Base-by-base conservation (phyloP, 768 basidiomycete genomes). In the Ramaria rubella region DNA sequence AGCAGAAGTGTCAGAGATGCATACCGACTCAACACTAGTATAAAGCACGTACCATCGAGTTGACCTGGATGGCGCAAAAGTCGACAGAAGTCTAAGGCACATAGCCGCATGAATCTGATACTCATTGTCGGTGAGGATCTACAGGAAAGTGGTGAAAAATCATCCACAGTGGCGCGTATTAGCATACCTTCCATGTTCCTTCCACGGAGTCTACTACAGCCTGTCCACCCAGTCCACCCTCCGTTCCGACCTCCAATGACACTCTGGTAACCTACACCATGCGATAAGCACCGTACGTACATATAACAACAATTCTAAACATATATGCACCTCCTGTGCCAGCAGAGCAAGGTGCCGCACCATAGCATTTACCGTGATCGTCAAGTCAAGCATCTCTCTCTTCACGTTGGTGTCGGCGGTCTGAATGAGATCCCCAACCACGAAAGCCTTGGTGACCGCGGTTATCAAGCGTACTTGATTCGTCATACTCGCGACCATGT, bases 161-260 rank as follows among this genome's bases (percentile, higher is more conserved):
- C 27, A n/a, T 23, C 67, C 68, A 31, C 70, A 59, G 56, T 67
- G 66, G 15, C 55, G 15, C 23, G 7, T 30, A 23, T 15, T 11
- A 5, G 57, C 75, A 19, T 53, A 86, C 87, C 78, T 94, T 92
- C 93, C 93, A 94, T 77, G 91, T 92, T 52, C 93, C 93, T 67
- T 93, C 86, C 0, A 94, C 93, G 46, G 87, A 90, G 19, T 88
- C 86, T 0, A 95, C 94, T 57, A 77, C 81, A 0, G 94, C 94
- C 68, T 96, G 94, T 17, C 94, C 94, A 48, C 94, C 94, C 69
- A 97, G 77, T 48, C 90, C 95, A 68, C 92, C 92, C 68, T 94
- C 88, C 34, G 86, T 92, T 43, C 92, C 92, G 61, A 94, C 92
- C 69, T 96, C 94, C 61, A 96, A 75, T 38, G 86, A 87, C n/a